Percentiles rank a stretch among this genome's conserved stretches.
Conservation (phyloP, 768 basidiomycete genomes). For the Antrodiella citrinella region DNA sequence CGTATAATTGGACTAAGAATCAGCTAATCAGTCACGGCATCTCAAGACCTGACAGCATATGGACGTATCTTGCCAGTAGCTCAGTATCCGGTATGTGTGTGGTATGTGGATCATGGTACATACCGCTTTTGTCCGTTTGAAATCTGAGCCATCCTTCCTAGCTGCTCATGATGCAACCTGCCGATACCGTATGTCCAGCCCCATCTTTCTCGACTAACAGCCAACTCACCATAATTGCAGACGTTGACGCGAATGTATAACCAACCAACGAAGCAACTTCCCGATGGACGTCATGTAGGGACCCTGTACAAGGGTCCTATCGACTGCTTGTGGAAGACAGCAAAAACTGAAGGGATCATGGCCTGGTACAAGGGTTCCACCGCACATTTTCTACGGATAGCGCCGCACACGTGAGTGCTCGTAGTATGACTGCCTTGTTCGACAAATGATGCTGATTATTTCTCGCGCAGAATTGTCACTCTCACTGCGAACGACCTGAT, state of each 20-base stretch:
- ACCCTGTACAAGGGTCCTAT: constrained; percentile 85
- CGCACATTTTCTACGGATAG: constrained; percentile 89
- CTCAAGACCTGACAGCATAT: constrained; percentile 67
- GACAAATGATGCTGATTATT: neutral
- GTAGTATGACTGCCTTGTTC: neutral
- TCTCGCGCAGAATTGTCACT: constrained; percentile 64
- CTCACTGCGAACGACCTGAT: constrained; percentile 84
- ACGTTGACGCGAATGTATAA: constrained; percentile 95
- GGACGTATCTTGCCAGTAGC: constrained; percentile 85
- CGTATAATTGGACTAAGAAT: constrained; percentile 90
- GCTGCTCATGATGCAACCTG: constrained; percentile 92
- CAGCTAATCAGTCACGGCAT: constrained; percentile 63
- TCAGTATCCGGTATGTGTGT: constrained; percentile 88
- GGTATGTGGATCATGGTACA: constrained; percentile 35
- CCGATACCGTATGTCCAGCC: constrained; percentile 61
- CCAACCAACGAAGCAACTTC: constrained; percentile 70
- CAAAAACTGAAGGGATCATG: constrained; percentile 77
- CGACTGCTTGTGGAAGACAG: constrained; percentile 96
- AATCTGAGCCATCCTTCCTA: constrained; percentile 23
- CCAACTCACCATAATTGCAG: constrained; percentile 26
- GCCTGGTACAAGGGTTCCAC: constrained; percentile 99
- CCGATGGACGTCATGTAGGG: constrained; percentile 67
- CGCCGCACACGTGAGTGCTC: constrained; percentile 73
- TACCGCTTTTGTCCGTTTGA: neutral
- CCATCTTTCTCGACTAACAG: neutral